Base-by-base conservation (phyloP, 2,329 filamentous ascomycete genomes). In the Stemphylium vesicarium region DNA sequence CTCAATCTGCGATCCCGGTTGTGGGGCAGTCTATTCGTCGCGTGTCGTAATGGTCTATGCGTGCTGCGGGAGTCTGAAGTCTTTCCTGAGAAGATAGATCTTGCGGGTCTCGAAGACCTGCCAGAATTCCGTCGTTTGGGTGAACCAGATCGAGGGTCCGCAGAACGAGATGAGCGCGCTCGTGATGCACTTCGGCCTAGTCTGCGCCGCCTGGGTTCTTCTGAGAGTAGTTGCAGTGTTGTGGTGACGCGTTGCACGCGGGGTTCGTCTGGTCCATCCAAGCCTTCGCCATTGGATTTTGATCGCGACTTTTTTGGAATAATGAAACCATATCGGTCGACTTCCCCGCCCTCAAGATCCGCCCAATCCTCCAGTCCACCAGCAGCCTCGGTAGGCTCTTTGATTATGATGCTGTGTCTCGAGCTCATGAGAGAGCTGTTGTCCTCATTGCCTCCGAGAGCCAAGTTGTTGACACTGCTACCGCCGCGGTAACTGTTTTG, bases 271-370 rank as follows among this genome's bases (percentile, higher is more conserved):
- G 75, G 73, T 11, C 63, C 68, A 37, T 70, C 64, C 3, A 68
- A 56, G 18, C 63, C 69, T 24, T 66, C 57, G 5, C 65, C 66
- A 37, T 62, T 60, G 4, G 60, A 71, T 20, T 71, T 66, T 4
- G 78, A 77, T 8, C 65, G 56, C 12, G 62, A 58, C 53, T 75
- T 78, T 38, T 70, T 76, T 4, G 79, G 77, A 12, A 81, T 70
- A 56, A 88, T 88, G 73, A 88, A 88, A 9, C 86, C 86, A 68
- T 88, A 88, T 55, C 86, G 79, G 69, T 88, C 86, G 3, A 88
- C 84, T 57, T 87, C 81, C 12, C 77, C 81, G 5, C 79, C 82
- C 15, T 82, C 78, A 10, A 88, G 75, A 69, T 88, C 81, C 56
- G 84, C 79, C 85, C 85, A 88, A 62, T 88, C 85, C 60, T 88